phyloP scores from a whole-genome alignment of 2,329 filamentous ascomycete species.

The Alternaria arborescens region DNA sequence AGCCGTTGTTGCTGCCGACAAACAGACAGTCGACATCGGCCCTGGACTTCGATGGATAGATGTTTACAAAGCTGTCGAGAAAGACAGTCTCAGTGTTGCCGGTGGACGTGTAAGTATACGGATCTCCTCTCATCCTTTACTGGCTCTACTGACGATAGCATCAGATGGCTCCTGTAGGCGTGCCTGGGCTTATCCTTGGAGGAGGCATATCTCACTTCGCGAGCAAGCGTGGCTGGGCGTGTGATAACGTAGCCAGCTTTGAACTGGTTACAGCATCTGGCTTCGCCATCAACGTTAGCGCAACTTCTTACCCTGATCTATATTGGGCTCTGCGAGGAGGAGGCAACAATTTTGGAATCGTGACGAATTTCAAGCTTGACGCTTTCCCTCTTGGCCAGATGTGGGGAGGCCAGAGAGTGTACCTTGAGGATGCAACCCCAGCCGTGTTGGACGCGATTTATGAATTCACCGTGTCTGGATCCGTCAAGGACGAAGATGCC shows the following conservation, averaged over 20 bases:
- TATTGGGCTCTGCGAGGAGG: slow-evolving; percentile 49
- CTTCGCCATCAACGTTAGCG: slow-evolving; percentile 11
- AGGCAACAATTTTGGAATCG: slow-evolving; percentile 44
- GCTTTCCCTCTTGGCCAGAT: slow-evolving; percentile 30
- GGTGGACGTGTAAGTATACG: slow-evolving; percentile 30
- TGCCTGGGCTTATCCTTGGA: slow-evolving; percentile 40
- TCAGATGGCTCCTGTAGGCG: slow-evolving; percentile 32
- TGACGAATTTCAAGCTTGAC: slow-evolving; percentile 37
- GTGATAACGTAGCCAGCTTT: slow-evolving; percentile 39
- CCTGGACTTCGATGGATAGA: slow-evolving; percentile 42
- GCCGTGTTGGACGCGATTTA: slow-evolving; percentile 25
- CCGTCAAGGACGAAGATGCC: slow-evolving; percentile 24
- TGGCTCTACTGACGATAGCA: neutral
- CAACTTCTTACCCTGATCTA: slow-evolving; percentile 47
- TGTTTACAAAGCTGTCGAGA: slow-evolving; percentile 38
- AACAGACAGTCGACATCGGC: slow-evolving; percentile 32
- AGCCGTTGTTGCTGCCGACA: slow-evolving; percentile 33
- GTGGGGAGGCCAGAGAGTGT: slow-evolving; percentile 33
- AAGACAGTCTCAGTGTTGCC: slow-evolving; percentile 30
- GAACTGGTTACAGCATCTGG: slow-evolving; percentile 30
- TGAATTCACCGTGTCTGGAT: slow-evolving; percentile 22
- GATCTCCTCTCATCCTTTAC: neutral
- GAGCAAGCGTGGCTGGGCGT: slow-evolving; percentile 34
- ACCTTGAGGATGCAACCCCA: slow-evolving; percentile 17
- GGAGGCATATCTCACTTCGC: slow-evolving; percentile 35